Percentiles rank a stretch among this genome's conserved stretches.
Evolutionary conservation across 306 rosid genomes (phyloP).

Genomic region (Cajanus cajan): DNA sequence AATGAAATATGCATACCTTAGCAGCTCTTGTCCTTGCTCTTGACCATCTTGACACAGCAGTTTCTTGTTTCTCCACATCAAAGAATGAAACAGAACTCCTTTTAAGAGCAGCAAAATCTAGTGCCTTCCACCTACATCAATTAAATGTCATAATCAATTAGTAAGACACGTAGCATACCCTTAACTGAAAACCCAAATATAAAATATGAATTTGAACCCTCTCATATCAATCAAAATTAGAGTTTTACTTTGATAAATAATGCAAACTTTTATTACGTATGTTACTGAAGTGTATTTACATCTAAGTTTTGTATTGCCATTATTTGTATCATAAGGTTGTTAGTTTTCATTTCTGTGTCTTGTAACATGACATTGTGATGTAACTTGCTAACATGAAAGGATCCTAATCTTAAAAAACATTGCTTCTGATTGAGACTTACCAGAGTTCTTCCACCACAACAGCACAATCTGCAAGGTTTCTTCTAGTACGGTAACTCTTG

Average conservation of each 20-base stretch:
- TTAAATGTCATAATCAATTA: conserved; percentile 8
- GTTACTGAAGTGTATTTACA: too few relatives aligned
- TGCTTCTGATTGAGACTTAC: conserved; percentile 42
- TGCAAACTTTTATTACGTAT: background rate
- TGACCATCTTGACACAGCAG: conserved; percentile 82
- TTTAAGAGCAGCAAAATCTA: conserved; percentile 72
- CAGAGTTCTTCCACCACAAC: conserved; percentile 93
- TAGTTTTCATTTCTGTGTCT: background rate
- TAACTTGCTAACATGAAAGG: background rate
- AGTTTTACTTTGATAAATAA: background rate
- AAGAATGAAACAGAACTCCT: conserved; percentile 81
- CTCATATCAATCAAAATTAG: background rate
- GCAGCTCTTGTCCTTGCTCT: conserved; percentile 95
- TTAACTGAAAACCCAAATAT: background rate
- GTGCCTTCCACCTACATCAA: conserved; percentile 80
- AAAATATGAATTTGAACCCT: background rate
- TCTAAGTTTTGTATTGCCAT: background rate
- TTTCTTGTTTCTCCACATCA: conserved; percentile 67
- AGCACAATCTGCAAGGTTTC: conserved; percentile 97
- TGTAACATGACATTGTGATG: background rate
- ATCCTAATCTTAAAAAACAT: background rate
- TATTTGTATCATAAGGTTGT: background rate
- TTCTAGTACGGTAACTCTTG: conserved; percentile 83
- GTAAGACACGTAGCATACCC: background rate
- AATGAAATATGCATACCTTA: conserved; percentile 41